Evolutionary conservation across 2,329 filamentous ascomycete species (phyloP), one percentile per base, ranked within the genome.

Genomic region (Exophiala spinifera): DNA sequence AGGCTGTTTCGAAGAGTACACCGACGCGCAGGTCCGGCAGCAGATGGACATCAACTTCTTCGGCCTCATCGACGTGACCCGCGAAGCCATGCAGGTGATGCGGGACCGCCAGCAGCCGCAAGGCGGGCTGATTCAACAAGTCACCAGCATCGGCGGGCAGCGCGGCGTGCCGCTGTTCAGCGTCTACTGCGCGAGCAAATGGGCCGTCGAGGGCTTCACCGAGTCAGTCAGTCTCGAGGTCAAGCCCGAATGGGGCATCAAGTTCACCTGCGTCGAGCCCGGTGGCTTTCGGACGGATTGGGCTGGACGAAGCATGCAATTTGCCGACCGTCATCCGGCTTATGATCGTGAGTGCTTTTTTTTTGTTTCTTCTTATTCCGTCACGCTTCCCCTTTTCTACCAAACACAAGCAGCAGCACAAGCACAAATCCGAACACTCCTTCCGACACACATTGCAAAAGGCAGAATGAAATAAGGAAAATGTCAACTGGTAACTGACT

Each of bases 31-130:
- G 25, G 76, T 80, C 39, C 71, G 76, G 1, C 73, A 66, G 2
- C 77, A 84, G 61, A 76, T 85, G 66, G 79, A 85, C 46, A 75
- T 80, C 55, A 85, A 85, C 62, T 79, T 84, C 63, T 82, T 80
- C 52, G 82, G 82, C 2, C 66, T 82, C 1, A 65, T 84, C 3
- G 72, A 79, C 42, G 76, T 83, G 1, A 83, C 80, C 4, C 44
- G 57, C 31, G 57, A 59, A 34, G 65, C 65, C 3, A 43, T 69
- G 23, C 54, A 56, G 44, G 52, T 63, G 1, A 65, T 69, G 56
- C 54, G 66, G 7, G 64, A 67, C 44, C 49, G 43, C 10, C 45
- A 62, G 21, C 60, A 53, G 6, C 61, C 74, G 47, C 39, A 60
- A 57, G 79, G 80, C 2, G 81, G 80, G 6, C 67, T 79, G 4